phyloP scores from a whole-genome alignment of 768 basidiomycete genomes.

The Mycena belliarum region DNA sequence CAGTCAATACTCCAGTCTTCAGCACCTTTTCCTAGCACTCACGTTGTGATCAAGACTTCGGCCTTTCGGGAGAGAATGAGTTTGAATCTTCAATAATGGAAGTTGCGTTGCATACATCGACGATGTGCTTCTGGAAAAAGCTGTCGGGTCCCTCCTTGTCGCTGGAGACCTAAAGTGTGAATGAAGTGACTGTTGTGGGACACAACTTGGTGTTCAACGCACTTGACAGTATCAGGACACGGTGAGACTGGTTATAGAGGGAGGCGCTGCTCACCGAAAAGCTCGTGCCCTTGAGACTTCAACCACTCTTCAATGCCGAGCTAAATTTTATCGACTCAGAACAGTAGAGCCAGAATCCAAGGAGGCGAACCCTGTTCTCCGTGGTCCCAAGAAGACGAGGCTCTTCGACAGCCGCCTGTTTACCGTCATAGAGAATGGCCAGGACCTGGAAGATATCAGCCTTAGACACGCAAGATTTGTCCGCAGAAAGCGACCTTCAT shows the following conservation, averaged over 20 bases:
- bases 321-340: conserved; percentile 32
- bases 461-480: neutral
- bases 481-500: conserved; percentile 43
- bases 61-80: conserved; percentile 45
- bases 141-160: conserved; percentile 83
- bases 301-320: conserved; percentile 76
- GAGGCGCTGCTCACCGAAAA: conserved; percentile 51
- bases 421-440: conserved; percentile 74
- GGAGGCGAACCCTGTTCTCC: conserved; percentile 64
- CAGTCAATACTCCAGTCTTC: conserved; percentile 2
- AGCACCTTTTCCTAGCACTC: conserved; percentile 36
- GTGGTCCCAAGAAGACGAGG: conserved; percentile 77
- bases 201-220: conserved; percentile 1
- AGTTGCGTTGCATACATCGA: conserved; percentile 55
- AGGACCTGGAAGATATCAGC: conserved; percentile 49
- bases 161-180: conserved; percentile 58
- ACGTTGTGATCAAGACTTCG: conserved; percentile 77
- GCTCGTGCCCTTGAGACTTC: conserved; percentile 71
- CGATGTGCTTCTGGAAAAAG: conserved; percentile 80
- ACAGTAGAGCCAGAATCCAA: neutral
- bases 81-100: neutral
- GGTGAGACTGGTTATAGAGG: neutral
- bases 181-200: neutral
- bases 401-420: conserved; percentile 64
- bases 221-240: conserved; percentile 1